These are phyloP conservation scores for Tetrapisispora iriomotensis DNA, from an alignment of 805 yeast genomes.

Conservation along the genomic window DNA sequence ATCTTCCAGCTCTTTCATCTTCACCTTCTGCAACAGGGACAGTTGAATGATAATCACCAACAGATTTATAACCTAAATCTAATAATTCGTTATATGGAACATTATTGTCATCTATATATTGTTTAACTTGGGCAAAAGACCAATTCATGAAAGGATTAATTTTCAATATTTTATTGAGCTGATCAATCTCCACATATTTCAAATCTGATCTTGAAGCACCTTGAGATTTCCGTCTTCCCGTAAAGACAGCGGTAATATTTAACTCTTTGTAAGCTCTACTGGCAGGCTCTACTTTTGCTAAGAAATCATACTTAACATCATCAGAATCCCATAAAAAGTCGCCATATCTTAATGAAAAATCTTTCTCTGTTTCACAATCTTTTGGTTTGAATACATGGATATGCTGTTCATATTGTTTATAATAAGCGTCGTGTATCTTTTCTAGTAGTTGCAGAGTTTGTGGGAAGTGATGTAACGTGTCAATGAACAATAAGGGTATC, in stretches of 20 bases:
- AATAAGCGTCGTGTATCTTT: constrained; percentile 46
- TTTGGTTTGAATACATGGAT: constrained; percentile 62
- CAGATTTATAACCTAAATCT: constrained; percentile 79
- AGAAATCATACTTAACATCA: constrained; percentile 70
- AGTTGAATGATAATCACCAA: constrained; percentile 95
- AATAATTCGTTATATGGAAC: constrained; percentile 83
- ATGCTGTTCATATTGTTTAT: constrained; percentile 21
- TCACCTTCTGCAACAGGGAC: constrained; percentile 83
- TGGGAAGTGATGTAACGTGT: constrained; percentile 90
- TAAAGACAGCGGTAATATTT: constrained; percentile 72
- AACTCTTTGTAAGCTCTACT: constrained; percentile 72
- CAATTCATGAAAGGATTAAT: constrained; percentile 84
- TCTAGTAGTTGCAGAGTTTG: constrained; percentile 75
- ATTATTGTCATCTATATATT: constrained; percentile 54
- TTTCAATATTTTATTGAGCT: constrained; percentile 59
- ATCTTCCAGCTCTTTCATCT: constrained; percentile 93
- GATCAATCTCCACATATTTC: constrained; percentile 70
- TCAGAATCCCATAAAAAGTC: constrained; percentile 74
- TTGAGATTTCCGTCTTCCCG: constrained; percentile 85
- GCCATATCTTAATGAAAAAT: constrained; percentile 62
- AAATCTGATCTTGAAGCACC: constrained; percentile 73
- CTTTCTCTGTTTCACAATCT: constrained; percentile 44
- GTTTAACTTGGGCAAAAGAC: constrained; percentile 63
- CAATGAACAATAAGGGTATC: constrained; percentile 72
- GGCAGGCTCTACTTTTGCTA: constrained; percentile 89